Evolutionary conservation across 192 early-diverging fungal genomes (phyloP).

Genomic region (Coemansia sp.): DNA sequence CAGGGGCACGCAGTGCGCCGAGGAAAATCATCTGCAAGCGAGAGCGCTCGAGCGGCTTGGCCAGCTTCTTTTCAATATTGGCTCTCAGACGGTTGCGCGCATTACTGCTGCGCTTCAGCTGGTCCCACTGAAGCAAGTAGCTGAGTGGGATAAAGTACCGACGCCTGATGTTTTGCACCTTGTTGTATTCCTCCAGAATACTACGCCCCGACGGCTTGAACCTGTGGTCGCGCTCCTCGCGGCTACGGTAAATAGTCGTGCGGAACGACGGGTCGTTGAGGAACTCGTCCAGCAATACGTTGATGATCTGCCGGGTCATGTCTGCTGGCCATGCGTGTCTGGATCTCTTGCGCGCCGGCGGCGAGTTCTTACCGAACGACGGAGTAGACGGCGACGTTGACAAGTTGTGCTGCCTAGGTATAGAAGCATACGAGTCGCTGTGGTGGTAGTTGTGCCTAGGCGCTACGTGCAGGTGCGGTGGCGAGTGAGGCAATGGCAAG

Average conservation of each 20-base stretch:
- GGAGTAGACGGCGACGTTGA: slow-evolving; percentile 19
- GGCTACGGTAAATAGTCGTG: slow-evolving; percentile 53
- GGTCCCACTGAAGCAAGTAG: slow-evolving; percentile 51
- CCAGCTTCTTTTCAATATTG: slow-evolving; percentile 49
- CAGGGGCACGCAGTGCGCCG: slow-evolving; percentile 1
- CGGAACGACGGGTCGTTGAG: slow-evolving; percentile 36
- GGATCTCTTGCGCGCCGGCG: slow-evolving; percentile 43
- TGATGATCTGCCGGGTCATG: slow-evolving; percentile 50
- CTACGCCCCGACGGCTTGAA: slow-evolving; percentile 36
- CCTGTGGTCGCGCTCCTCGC: slow-evolving; percentile 49
- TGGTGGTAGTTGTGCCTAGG: neutral
- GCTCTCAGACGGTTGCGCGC: slow-evolving; percentile 15
- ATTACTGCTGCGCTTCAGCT: slow-evolving; percentile 16
- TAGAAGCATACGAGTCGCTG: neutral
- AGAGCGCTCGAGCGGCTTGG: slow-evolving; percentile 40
- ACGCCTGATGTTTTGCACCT: slow-evolving; percentile 47
- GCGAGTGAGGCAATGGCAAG: neutral
- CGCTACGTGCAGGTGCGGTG: neutral
- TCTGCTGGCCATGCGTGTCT: slow-evolving; percentile 47
- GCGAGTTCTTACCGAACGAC: slow-evolving; percentile 13
- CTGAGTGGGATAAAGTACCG: slow-evolving; percentile 53
- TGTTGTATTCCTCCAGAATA: slow-evolving; percentile 54
- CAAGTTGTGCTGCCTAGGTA: neutral
- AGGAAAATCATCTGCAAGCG: slow-evolving; percentile 44
- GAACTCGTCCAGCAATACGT: slow-evolving; percentile 52